Base-by-base conservation (phyloP, 1,139 yeast genomes). In the Candida sp. region DNA sequence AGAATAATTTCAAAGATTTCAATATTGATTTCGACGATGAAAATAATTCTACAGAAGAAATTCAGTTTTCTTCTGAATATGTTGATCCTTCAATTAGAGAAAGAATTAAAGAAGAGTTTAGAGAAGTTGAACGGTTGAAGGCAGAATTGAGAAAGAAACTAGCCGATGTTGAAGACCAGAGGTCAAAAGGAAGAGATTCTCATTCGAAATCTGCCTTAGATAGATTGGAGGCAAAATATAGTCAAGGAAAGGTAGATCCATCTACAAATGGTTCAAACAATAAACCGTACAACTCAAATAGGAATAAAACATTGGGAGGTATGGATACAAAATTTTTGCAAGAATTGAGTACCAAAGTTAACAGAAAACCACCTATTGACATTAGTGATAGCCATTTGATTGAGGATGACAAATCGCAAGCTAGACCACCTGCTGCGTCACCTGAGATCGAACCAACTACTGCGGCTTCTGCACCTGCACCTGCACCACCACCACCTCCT, bases 1-100 rank as follows among this genome's bases (percentile, higher is more conserved):
- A 84, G 54, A 67, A 68, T 27, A 74, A 78, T 45, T 82, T 84
- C 62, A 71, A 79, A 45, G 81, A 79, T 48, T 75, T 84, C 56
- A 81, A 82, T 48, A 73, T 82, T 44, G 81, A 78, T 52, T 83
- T 83, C 49, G 54, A 53, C 29, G 46, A 59, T 34, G 57, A 56
- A 11, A 65, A 57, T 23, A 49, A 50, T 1, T 4, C 8, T 21
- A 53, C 40, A 5, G 36, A 47, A 7, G 46, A 44, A 27, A 15
- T 27, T n/a, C 30, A 30, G 12, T 37, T 37, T 12, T 48, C 49
- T 6, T 25, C 41, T 32, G 57, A 55, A 15, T 45, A 48, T 12
- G 62, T 68, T 19, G 81, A 75, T 45, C 66, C 69, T 22, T 52
- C 64, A 7, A 65, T 71, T 21, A 69, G 64, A 41, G 53, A 61